Percentiles rank a stretch among this genome's conserved stretches.
Evolutionary conservation across 306 rosid species (phyloP).

Genomic region (Arachis hypogaea): DNA sequence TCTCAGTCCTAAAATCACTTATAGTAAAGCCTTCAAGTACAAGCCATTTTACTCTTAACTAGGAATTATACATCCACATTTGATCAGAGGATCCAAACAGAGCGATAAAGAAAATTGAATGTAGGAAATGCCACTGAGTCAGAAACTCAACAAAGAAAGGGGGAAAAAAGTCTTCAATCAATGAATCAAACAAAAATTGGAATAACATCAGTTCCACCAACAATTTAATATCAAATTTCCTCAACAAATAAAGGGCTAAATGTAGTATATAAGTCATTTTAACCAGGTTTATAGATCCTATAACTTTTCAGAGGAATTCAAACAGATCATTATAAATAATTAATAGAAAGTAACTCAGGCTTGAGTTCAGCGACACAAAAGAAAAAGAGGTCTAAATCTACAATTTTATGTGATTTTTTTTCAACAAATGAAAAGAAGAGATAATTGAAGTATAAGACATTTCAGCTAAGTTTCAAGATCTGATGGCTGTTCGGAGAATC

Average conservation of each 20-base stretch:
- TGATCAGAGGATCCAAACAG: not conserved
- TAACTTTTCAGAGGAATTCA: slow-evolving; percentile 11
- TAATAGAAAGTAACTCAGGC: not conserved
- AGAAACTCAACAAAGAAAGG: not conserved
- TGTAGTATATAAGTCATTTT: not conserved
- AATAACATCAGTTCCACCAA: not conserved
- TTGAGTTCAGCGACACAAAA: not conserved
- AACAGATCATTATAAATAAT: not conserved
- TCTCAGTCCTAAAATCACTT: not conserved
- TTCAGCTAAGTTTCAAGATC: no score
- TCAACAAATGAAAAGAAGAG: not conserved
- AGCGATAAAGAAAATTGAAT: not conserved
- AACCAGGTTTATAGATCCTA: slow-evolving; percentile 29
- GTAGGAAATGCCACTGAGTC: not conserved
- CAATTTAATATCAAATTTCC: no score
- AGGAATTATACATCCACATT: not conserved
- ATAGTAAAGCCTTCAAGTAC: not conserved
- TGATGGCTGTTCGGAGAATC: not conserved
- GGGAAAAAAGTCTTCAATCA: not conserved
- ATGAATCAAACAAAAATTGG: not conserved
- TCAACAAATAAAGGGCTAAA: not conserved
- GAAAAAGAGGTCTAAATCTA: not conserved
- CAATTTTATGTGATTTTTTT: not conserved
- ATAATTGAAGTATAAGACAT: not conserved
- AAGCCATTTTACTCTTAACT: not conserved